These are phyloP conservation scores for Solanum appendiculatum DNA, from an alignment of 257 asterid genomes.

Conservation along the genomic window DNA sequence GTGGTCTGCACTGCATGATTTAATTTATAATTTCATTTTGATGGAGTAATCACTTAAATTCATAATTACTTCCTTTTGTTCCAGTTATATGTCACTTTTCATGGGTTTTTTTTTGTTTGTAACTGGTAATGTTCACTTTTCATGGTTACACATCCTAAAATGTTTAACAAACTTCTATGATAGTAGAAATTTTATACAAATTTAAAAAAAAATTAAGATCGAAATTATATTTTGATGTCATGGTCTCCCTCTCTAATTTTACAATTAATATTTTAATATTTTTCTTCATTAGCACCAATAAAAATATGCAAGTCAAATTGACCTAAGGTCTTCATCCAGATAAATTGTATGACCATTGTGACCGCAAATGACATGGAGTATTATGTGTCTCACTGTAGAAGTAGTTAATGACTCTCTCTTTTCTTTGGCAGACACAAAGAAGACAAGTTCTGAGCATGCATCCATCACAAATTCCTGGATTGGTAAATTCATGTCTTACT, in stretches of 20 bases:
- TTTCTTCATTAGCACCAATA: neutral
- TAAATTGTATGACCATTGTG: neutral
- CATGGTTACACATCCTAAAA: neutral
- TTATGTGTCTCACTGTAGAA: neutral
- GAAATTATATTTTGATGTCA: neutral
- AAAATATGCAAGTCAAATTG: neutral
- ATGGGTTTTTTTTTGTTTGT: neutral
- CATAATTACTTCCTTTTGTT: neutral
- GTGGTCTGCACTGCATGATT: neutral
- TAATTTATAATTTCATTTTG: neutral
- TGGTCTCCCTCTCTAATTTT: neutral
- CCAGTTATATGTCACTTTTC: neutral
- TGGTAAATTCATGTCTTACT: conserved; percentile 34
- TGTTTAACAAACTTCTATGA: neutral
- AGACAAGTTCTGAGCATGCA: conserved; percentile 15
- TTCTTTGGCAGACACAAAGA: conserved; percentile 25
- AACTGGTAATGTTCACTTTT: neutral
- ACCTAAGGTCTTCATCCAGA: neutral
- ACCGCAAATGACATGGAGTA: neutral
- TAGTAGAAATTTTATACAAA: neutral
- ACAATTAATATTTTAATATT: neutral
- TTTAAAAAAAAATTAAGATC: neutral
- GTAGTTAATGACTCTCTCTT: neutral
- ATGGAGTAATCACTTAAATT: neutral
- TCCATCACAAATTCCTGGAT: conserved; percentile 46